phyloP scores from a whole-genome alignment of 208 protist genomes.

The Wallacemonas sp. region DNA sequence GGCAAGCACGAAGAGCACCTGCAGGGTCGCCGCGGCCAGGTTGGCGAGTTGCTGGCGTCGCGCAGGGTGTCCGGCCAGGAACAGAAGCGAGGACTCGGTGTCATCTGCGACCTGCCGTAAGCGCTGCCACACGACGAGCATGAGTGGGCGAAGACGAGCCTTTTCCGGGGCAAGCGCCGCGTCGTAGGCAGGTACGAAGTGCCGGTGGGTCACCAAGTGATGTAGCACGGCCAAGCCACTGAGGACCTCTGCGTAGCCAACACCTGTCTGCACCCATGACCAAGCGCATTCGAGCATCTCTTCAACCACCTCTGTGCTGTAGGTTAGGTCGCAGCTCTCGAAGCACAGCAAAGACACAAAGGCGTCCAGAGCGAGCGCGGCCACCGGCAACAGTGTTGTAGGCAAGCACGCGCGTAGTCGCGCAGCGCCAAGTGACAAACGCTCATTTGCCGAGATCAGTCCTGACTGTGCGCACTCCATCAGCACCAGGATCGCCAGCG shows the following conservation, averaged over 20 bases:
- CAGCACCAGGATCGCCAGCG: slow-evolving; percentile 67
- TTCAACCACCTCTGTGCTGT: slow-evolving; percentile 49
- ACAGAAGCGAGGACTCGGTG: slow-evolving; percentile 15
- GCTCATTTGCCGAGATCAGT: slow-evolving; percentile 38
- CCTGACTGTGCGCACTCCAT: slow-evolving; percentile 47
- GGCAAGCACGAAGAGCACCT: slow-evolving; percentile 49
- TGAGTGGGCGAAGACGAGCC: slow-evolving; percentile 36
- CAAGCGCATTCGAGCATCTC: slow-evolving; percentile 45
- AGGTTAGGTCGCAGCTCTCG: slow-evolving; percentile 26
- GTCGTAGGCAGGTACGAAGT: slow-evolving; percentile 23
- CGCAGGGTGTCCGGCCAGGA: not conserved
- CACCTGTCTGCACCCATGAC: slow-evolving; percentile 46
- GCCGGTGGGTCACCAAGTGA: slow-evolving; percentile 24
- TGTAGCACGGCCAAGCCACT: slow-evolving; percentile 60
- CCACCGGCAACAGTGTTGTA: slow-evolving; percentile 38
- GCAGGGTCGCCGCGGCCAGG: slow-evolving; percentile 50
- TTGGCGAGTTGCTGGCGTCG: slow-evolving; percentile 34
- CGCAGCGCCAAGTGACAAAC: slow-evolving; percentile 61
- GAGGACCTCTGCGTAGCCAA: slow-evolving; percentile 41
- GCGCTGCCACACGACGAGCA: slow-evolving; percentile 52
- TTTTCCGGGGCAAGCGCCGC: slow-evolving; percentile 21
- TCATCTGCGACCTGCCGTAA: slow-evolving; percentile 29
- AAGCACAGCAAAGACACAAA: slow-evolving; percentile 58
- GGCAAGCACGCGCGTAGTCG: slow-evolving; percentile 64
- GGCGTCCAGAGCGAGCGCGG: slow-evolving; percentile 72